Percentiles rank a stretch among this genome's conserved stretches.
These are phyloP conservation scores for Fusarium sp. DNA, from an alignment of 2,329 filamentous ascomycete species.

Conservation along the genomic window DNA sequence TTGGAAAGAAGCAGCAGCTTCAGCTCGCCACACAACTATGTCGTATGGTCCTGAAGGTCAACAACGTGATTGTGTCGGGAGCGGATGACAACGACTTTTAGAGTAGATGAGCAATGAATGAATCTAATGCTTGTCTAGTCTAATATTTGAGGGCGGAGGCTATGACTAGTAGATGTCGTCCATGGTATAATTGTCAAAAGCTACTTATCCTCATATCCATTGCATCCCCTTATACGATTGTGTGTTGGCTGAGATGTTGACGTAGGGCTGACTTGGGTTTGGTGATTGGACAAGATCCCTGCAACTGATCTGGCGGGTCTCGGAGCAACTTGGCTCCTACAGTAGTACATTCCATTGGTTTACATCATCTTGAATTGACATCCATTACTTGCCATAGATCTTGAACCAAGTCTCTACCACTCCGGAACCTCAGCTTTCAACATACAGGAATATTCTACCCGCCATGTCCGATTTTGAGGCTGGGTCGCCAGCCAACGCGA, in stretches of 20 bases:
- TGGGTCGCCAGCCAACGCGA: background rate
- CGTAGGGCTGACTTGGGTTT: constrained; percentile 2
- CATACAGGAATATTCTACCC: background rate
- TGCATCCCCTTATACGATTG: background rate
- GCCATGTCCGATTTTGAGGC: constrained; percentile 14
- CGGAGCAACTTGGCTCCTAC: constrained; percentile 19
- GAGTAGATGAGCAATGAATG: constrained; percentile 48
- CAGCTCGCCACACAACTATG: constrained; percentile 97
- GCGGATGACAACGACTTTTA: constrained; percentile 91
- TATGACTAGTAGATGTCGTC: constrained; percentile 41
- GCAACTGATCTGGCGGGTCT: constrained; percentile 17
- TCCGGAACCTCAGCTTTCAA: no score
- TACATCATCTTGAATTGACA: constrained; percentile 7
- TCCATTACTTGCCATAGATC: background rate
- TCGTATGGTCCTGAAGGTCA: constrained; percentile 97
- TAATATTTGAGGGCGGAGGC: constrained; percentile 37
- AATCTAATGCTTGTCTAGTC: constrained; percentile 38
- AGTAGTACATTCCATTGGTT: constrained; percentile 15
- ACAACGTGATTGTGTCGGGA: constrained; percentile 95
- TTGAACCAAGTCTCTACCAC: background rate
- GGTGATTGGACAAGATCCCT: constrained; percentile 24
- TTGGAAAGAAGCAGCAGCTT: constrained; percentile 97
- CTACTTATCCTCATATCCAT: constrained; percentile 11
- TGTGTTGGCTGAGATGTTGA: background rate
- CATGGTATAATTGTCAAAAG: constrained; percentile 38